Evolutionary conservation across 768 basidiomycete species (phyloP), one percentile per base, ranked within the genome.

Genomic region (Clavulina sp.): DNA sequence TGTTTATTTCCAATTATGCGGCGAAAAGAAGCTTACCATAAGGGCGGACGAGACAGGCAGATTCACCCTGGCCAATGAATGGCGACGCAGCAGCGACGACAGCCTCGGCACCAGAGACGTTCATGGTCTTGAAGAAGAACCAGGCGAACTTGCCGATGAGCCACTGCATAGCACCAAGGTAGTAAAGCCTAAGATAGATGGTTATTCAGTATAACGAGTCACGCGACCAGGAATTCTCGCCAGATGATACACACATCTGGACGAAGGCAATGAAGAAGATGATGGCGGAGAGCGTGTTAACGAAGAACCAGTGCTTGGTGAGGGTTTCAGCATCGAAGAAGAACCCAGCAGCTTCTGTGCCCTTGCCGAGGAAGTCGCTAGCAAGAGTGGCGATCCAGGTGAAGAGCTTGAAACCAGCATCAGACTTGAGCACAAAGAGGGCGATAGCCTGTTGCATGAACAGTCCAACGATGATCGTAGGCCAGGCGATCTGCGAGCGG

Each of bases 191-290:
- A 50, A 13, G n/a, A n/a, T n/a, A n/a, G n/a, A n/a, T n/a, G n/a
- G n/a, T n/a, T n/a, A n/a, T n/a, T n/a, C n/a, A n/a, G n/a, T n/a
- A n/a, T n/a, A n/a, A n/a, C n/a, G n/a, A n/a, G n/a, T n/a, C n/a
- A n/a, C n/a, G n/a, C n/a, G n/a, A n/a, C n/a, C n/a, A n/a, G n/a
- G n/a, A n/a, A n/a, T n/a, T n/a, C n/a, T 57, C 24, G 54, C 60
- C 66, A 63, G 64, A 55, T 89, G 83, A 69, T 88, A 91, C 66
- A 86, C n/a, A 64, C 84, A 89, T 87, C 65, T 91, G 86, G 51
- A 91, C 76, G 57, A 86, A 82, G 26, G 89, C 87, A 58, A 95
- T 76, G 72, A 95, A 95, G 73, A 93, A 93, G 61, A 95, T 86
- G 64, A 93, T 83, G 19, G 81, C 74, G 6, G 74, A 52, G 41